A percentile compares a stretch with the other conserved stretches of the same genome.
phyloP scores from a whole-genome alignment of 441 rosid species.

The Heliophila coronopifolia region DNA sequence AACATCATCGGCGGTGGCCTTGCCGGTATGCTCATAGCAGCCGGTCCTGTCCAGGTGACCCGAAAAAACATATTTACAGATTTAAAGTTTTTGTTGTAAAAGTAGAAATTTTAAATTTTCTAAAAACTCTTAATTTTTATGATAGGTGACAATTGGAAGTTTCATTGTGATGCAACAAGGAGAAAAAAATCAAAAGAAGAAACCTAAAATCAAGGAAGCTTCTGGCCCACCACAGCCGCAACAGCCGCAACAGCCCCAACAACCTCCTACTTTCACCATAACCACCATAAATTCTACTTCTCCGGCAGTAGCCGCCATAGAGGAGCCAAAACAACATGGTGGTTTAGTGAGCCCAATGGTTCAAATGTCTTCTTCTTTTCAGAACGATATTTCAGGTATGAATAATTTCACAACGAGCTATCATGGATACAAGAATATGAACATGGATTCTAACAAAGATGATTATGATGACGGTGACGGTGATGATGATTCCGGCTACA shows the following conservation, averaged over 20 bases:
- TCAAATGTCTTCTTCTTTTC: slow-evolving; percentile 32
- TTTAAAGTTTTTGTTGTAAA: not conserved
- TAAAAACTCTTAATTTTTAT: not conserved
- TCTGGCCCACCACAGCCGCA: slow-evolving; percentile 24
- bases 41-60: slow-evolving; percentile 88
- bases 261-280: slow-evolving; percentile 34
- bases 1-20: slow-evolving; percentile 93
- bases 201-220: slow-evolving; percentile 39
- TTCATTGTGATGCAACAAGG: slow-evolving; percentile 78
- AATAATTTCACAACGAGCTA: slow-evolving; percentile 23
- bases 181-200: slow-evolving; percentile 68
- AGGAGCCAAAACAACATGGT: slow-evolving; percentile 24
- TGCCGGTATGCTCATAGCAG: slow-evolving; percentile 86
- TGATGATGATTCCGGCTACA: slow-evolving; percentile 30
- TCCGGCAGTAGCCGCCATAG: slow-evolving; percentile 9
- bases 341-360: slow-evolving; percentile 33
- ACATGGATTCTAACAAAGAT: slow-evolving; percentile 8
- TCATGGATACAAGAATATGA: slow-evolving; percentile 26
- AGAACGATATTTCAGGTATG: slow-evolving; percentile 30
- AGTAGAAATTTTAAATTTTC: not conserved
- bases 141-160: slow-evolving; percentile 86
- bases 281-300: slow-evolving; percentile 20
- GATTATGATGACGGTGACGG: slow-evolving; percentile 21
- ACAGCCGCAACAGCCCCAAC: slow-evolving; percentile 31
- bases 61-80: too few species aligned